Percentiles rank a stretch among this genome's conserved stretches.
Conservation (phyloP, 306 rosid genomes). For the Cucurbita maxima region DNA sequence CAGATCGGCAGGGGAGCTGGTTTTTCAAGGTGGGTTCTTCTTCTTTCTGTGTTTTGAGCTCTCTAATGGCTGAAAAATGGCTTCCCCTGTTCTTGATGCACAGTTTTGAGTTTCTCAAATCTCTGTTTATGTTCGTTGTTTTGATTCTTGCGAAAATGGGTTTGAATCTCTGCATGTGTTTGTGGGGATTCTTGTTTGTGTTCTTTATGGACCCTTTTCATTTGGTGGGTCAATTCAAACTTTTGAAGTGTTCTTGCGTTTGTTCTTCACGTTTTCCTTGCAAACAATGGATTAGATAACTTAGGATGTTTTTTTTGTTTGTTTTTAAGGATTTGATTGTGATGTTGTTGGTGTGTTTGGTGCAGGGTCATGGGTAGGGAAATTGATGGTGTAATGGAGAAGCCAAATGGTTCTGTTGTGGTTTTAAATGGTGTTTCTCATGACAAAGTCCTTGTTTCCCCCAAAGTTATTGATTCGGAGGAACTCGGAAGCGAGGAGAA, state of each 20-base stretch:
- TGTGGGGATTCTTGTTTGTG: not conserved
- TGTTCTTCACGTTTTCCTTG: not conserved
- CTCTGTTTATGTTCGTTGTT: not conserved
- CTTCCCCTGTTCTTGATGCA: no score
- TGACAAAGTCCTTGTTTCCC: constrained; percentile 43
- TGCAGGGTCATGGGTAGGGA: constrained; percentile 94
- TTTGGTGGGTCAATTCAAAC: not conserved
- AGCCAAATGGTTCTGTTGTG: constrained; percentile 21
- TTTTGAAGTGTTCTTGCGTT: not conserved
- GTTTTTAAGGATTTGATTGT: not conserved
- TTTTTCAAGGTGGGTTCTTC: constrained; percentile 15
- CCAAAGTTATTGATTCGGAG: constrained; percentile 41
- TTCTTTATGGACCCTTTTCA: not conserved
- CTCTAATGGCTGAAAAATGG: not conserved
- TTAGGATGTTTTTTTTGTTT: not conserved
- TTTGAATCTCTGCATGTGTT: not conserved
- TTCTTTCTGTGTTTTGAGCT: not conserved
- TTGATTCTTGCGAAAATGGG: not conserved
- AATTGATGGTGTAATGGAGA: constrained; percentile 39
- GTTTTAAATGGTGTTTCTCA: constrained; percentile 33
- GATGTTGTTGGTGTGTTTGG: not conserved
- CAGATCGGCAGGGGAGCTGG: constrained; percentile 37
- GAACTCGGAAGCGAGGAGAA: constrained; percentile 40
- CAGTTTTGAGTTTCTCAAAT: no score
- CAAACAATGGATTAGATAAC: not conserved